These are phyloP conservation scores for Phytophthora cryptogea DNA, from an alignment of 352 stramenopile genomes.

Conservation along the genomic window DNA sequence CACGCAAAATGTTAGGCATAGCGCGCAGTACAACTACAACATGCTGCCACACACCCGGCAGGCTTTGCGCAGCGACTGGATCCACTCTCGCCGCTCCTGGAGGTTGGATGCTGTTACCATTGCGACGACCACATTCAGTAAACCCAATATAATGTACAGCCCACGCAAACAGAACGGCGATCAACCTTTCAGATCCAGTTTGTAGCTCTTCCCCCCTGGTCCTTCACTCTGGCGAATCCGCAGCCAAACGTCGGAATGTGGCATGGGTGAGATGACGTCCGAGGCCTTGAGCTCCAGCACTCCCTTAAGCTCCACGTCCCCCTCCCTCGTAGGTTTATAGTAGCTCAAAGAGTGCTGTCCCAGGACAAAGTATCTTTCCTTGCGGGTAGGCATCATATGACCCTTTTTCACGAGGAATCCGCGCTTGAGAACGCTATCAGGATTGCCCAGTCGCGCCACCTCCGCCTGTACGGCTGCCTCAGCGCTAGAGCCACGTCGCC, in stretches of 20 bases:
- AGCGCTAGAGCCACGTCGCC: constrained; percentile 25
- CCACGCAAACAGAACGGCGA: neutral
- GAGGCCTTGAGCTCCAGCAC: constrained; percentile 47
- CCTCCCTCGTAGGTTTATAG: constrained; percentile 42
- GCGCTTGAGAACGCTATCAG: constrained; percentile 34
- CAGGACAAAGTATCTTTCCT: constrained; percentile 58
- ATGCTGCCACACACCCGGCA: constrained; percentile 39
- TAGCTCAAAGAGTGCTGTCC: constrained; percentile 49
- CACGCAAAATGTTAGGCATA: neutral
- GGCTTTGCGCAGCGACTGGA: constrained; percentile 56
- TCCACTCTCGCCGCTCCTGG: constrained; percentile 63
- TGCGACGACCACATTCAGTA: constrained; percentile 5
- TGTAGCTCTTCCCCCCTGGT: constrained; percentile 60
- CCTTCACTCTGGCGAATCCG: constrained; percentile 58
- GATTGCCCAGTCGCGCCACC: constrained; percentile 17
- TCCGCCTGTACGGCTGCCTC: constrained; percentile 29
- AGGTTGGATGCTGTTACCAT: constrained; percentile 41
- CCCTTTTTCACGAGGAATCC: constrained; percentile 61
- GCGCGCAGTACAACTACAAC: neutral
- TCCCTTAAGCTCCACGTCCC: constrained; percentile 42
- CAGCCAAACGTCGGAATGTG: constrained; percentile 65
- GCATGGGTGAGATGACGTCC: constrained; percentile 52
- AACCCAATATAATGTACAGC: neutral
- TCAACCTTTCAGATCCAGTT: constrained; percentile 69
- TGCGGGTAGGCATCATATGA: constrained; percentile 59